These are phyloP conservation scores for Pestalotiopsis sp. DNA, from an alignment of 2,329 filamentous ascomycete species.

Conservation along the genomic window DNA sequence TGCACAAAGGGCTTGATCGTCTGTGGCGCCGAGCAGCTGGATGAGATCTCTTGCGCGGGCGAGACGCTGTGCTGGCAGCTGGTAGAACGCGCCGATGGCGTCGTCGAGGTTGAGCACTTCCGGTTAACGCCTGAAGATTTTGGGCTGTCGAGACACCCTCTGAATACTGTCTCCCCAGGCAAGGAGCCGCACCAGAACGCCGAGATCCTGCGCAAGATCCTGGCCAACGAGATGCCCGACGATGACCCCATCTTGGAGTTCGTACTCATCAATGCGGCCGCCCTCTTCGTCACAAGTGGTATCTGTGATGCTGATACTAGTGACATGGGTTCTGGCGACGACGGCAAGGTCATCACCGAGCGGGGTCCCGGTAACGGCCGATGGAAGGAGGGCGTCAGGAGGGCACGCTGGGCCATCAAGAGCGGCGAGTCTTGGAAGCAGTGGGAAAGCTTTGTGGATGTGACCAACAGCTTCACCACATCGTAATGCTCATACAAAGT, in stretches of 20 bases:
- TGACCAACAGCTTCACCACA: slow-evolving; percentile 61
- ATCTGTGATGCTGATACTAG: slow-evolving; percentile 84
- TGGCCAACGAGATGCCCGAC: slow-evolving; percentile 71
- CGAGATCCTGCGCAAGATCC: slow-evolving; percentile 75
- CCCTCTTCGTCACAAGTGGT: slow-evolving; percentile 82
- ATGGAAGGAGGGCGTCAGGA: slow-evolving; percentile 93
- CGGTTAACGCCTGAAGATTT: slow-evolving; percentile 83
- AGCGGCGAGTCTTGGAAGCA: slow-evolving; percentile 85
- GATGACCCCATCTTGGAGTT: slow-evolving; percentile 91
- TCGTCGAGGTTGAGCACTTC: slow-evolving; percentile 73
- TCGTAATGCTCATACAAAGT: background rate
- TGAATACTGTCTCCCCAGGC: slow-evolving; percentile 79
- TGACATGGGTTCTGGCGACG: slow-evolving; percentile 78
- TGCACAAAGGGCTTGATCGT: slow-evolving; percentile 85
- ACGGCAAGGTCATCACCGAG: slow-evolving; percentile 79
- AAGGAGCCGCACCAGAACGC: slow-evolving; percentile 89
- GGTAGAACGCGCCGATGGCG: slow-evolving; percentile 44
- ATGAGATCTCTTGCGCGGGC: slow-evolving; percentile 93
- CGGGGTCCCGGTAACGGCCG: slow-evolving; percentile 82
- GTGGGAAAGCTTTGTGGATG: slow-evolving; percentile 82
- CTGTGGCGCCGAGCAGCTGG: slow-evolving; percentile 91
- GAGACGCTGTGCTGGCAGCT: slow-evolving; percentile 88
- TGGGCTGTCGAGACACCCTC: slow-evolving; percentile 74
- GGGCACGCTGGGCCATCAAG: slow-evolving; percentile 84
- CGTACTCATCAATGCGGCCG: slow-evolving; percentile 91